Evolutionary conservation across 768 basidiomycete genomes (phyloP).

Genomic region (Hericium coralloides): DNA sequence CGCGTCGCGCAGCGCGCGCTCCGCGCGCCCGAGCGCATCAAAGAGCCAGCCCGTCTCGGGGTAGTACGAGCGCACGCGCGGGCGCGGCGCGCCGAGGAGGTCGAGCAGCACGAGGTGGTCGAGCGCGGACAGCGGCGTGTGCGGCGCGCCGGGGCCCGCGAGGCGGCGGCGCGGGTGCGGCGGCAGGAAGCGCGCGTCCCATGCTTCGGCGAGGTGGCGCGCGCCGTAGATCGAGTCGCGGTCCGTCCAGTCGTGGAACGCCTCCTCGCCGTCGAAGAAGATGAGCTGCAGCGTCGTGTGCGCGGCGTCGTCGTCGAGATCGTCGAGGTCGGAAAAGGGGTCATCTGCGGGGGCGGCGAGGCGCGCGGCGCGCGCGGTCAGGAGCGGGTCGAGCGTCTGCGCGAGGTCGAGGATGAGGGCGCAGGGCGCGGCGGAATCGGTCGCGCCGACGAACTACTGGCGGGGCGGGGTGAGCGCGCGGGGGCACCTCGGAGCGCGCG

Average conservation of each 20-base stretch:
- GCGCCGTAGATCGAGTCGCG: slow-evolving; percentile 95
- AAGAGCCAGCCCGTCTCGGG: slow-evolving; percentile 91
- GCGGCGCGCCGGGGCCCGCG: slow-evolving; percentile 29
- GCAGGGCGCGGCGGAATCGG: slow-evolving; percentile 93
- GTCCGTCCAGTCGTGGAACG: slow-evolving; percentile 82
- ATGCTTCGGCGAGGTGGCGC: slow-evolving; percentile 81
- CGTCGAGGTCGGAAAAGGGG: slow-evolving; percentile 21
- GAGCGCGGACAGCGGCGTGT: slow-evolving; percentile 66
- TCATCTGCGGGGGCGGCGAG: slow-evolving; percentile 30
- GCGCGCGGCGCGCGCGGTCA: slow-evolving; percentile 42
- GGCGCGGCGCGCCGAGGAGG: slow-evolving; percentile 72
- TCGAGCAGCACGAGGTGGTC: slow-evolving; percentile 92
- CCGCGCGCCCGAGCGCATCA: slow-evolving; percentile 64
- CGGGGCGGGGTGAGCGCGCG: neutral
- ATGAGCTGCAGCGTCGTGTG: slow-evolving; percentile 87
- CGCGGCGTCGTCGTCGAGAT: slow-evolving; percentile 59
- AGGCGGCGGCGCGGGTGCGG: slow-evolving; percentile 53
- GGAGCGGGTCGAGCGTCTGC: slow-evolving; percentile 65
- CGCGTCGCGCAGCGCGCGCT: slow-evolving; percentile 58
- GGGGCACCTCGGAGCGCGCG: neutral
- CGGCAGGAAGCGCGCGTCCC: slow-evolving; percentile 61
- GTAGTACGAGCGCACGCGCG: slow-evolving; percentile 74
- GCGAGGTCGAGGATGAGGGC: slow-evolving; percentile 92
- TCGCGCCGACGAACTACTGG: slow-evolving; percentile 88
- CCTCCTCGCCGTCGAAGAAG: slow-evolving; percentile 98